phyloP scores from a whole-genome alignment of 148 eudicot species.

The Mesembryanthemum crystallinum region DNA sequence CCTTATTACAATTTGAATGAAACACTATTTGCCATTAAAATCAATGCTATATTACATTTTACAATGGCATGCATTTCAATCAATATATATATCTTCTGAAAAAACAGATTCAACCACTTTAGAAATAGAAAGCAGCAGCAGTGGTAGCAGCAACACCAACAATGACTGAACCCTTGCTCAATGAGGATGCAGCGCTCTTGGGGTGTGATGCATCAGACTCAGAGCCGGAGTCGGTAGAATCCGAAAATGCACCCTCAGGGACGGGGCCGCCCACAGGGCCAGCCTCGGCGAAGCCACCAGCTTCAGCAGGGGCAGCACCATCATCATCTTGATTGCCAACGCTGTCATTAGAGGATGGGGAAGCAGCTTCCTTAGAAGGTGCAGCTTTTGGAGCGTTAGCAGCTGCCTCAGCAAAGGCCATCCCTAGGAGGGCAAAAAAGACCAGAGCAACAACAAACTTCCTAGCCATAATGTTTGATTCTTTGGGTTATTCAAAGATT shows the following conservation, averaged over 20 bases:
- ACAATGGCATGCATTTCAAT: too few species aligned
- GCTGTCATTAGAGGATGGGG: conserved; percentile 1
- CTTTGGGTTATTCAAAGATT: neutral
- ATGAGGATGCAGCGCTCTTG: conserved; percentile 16
- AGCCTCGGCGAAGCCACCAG: conserved; percentile 19
- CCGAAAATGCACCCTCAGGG: neutral
- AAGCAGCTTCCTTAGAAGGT: neutral
- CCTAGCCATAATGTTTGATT: conserved; percentile 16
- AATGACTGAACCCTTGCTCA: conserved; percentile 14
- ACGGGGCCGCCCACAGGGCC: conserved; percentile 33
- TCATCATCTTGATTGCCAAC: conserved; percentile 17
- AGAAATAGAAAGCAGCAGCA: conserved; percentile 18
- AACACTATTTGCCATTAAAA: too few species aligned
- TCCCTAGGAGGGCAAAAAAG: conserved; percentile 18
- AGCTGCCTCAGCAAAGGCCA: conserved; percentile 18
- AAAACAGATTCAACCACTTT: neutral
- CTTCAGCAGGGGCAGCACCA: neutral
- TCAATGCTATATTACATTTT: too few species aligned
- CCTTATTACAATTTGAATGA: too few species aligned
- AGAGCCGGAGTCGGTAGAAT: neutral
- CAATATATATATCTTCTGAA: too few species aligned
- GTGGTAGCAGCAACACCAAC: neutral
- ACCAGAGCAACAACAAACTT: conserved; percentile 17
- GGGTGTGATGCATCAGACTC: neutral
- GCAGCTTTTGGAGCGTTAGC: neutral